Evolutionary conservation across 1,284 basidiomycete genomes (phyloP).

Genomic region (Phellopilus nigrolimitatus): DNA sequence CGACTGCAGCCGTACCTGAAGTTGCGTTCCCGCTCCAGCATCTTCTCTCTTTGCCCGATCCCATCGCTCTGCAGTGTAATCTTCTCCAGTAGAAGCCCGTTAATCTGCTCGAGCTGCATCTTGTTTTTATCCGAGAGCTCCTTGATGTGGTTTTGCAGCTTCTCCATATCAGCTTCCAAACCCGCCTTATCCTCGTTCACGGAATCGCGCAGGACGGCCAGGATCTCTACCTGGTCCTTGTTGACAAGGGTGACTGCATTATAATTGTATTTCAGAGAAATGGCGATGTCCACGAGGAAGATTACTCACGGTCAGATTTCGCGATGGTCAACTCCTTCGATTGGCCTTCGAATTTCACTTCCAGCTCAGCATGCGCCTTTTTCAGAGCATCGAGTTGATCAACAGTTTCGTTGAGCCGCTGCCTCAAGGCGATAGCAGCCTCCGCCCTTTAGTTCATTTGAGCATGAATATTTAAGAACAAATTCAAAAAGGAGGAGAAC

Average conservation of each 20-base stretch:
- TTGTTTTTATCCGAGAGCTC: conserved; percentile 79
- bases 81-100: conserved; percentile 84
- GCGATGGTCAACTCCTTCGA: conserved; percentile 75
- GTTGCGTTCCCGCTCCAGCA: conserved; percentile 77
- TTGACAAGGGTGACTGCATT: conserved; percentile 73
- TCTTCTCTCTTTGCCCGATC: conserved; percentile 78
- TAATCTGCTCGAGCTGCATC: conserved; percentile 91
- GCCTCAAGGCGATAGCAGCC: conserved; percentile 81
- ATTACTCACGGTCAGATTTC: conserved; percentile 76
- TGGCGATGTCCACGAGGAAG: conserved; percentile 4
- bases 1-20: conserved; percentile 51
- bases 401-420: conserved; percentile 83
- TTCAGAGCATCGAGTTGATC: conserved; percentile 75
- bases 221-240: conserved; percentile 81
- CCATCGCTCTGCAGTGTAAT: conserved; percentile 85
- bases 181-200: conserved; percentile 83
- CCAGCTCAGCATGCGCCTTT: conserved; percentile 65
- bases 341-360: conserved; percentile 65
- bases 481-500: conserved; percentile 24
- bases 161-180: conserved; percentile 64
- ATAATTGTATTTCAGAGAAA: not conserved
- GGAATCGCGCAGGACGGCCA: conserved; percentile 78
- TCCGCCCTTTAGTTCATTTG: conserved; percentile 52
- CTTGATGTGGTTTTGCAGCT: conserved; percentile 64
- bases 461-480: conserved; percentile 17